Percentiles rank a stretch among this genome's conserved stretches.
Conservation (phyloP, 2,329 filamentous ascomycete genomes). For the Pseudocercospora vitis region DNA sequence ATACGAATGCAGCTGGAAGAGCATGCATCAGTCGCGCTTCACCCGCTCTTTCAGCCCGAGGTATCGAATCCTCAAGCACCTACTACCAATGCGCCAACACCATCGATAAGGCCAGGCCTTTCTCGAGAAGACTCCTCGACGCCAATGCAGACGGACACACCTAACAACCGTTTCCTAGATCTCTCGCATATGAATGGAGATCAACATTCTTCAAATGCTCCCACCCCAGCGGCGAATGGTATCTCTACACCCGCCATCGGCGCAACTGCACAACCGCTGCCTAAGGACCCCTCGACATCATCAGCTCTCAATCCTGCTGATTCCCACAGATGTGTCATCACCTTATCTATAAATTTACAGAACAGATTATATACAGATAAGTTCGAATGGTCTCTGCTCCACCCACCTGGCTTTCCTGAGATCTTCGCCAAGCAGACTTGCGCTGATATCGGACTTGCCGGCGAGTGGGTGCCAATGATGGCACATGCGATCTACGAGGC, state of each 20-base stretch:
- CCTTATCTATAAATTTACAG: slow-evolving; percentile 84
- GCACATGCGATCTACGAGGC: slow-evolving; percentile 97
- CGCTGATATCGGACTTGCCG: slow-evolving; percentile 81
- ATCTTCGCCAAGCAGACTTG: slow-evolving; percentile 90
- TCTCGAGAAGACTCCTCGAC: slow-evolving; percentile 55
- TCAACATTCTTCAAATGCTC: slow-evolving; percentile 43
- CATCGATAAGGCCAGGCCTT: slow-evolving; percentile 40
- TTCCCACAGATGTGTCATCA: slow-evolving; percentile 90
- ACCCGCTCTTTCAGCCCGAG: slow-evolving; percentile 79
- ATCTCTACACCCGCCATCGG: slow-evolving; percentile 57
- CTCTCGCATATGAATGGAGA: slow-evolving; percentile 54
- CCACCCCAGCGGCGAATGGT: slow-evolving; percentile 49
- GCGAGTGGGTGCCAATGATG: slow-evolving; percentile 93
- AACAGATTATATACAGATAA: slow-evolving; percentile 94
- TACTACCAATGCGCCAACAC: slow-evolving; percentile 33
- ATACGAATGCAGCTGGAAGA: slow-evolving; percentile 95
- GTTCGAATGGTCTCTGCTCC: slow-evolving; percentile 94
- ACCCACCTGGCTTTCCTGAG: slow-evolving; percentile 88
- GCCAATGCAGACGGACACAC: slow-evolving; percentile 36
- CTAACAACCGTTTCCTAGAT: slow-evolving; percentile 34
- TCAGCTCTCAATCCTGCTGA: slow-evolving; percentile 84
- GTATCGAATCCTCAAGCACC: slow-evolving; percentile 31
- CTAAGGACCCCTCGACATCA: slow-evolving; percentile 30
- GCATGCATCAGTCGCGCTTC: slow-evolving; percentile 89
- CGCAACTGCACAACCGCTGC: slow-evolving; percentile 66